Base-by-base conservation (phyloP, 2,329 filamentous ascomycete genomes). In the Ascochyta clinopodiicola region DNA sequence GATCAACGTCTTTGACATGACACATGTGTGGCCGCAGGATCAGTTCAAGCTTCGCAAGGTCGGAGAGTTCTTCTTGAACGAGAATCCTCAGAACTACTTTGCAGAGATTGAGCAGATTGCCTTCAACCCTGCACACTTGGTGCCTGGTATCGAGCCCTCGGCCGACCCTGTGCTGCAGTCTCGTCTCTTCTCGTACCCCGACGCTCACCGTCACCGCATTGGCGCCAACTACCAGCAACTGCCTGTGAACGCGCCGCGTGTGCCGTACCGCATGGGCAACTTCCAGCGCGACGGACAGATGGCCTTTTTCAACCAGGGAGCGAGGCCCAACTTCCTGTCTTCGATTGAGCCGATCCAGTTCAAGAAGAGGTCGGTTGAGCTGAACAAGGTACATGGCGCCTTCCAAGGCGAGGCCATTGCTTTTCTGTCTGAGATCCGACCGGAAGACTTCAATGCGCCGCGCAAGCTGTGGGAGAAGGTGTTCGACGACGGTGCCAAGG, bases 201-300 rank as follows among this genome's bases (percentile, higher is more conserved):
- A 90, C 67, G 87, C 84, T 4, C 83, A 86, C 67, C 81, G 82
- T 54, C 81, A 85, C 71, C 80, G 83, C 24, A 70, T 86, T 19
- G 84, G 84, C 25, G 77, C 77, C 60, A 86, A 86, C 74, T 86
- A 85, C 68, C 82, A 86, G 67, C 84, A 86, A 66, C 72, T 86
- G 2, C 84, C 84, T 0, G 79, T 85, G 56, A 75, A 82, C 75
- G 63, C 79, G 78, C 74, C 78, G 68, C 77, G 79, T 79, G 78
- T 76, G 81, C 84, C 80, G 81, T 81, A 88, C 77, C 56, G 79
- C 4, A 78, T 83, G 43, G 79, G 77, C 64, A 89, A 89, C 60
- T 90, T 86, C 80, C 88, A 91, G 73, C 85, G 89, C 58, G 89
- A 92, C 67, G 90, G 90, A 15, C 70, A 73, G 56, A 92, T 91